A percentile compares a stretch with the other conserved stretches of the same genome.
Conservation (phyloP, 805 yeast species). For the Kuraishia molischiana region DNA sequence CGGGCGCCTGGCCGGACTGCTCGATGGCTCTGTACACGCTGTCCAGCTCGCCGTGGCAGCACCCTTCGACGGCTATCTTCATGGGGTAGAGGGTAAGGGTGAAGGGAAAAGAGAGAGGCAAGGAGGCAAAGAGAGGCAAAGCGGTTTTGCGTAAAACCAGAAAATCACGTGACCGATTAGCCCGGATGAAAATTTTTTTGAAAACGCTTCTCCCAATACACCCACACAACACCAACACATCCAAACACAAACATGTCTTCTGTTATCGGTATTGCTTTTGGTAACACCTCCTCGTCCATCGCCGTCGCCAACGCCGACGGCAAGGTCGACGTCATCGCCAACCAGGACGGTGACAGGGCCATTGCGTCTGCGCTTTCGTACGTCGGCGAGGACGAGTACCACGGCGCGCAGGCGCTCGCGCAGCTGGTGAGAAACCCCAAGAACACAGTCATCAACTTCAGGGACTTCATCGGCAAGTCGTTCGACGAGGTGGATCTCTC, state of each 20-base stretch:
- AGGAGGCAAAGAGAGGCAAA: too few species aligned
- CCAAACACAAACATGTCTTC: neutral
- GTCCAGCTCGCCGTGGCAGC: constrained; percentile 77
- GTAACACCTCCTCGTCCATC: constrained; percentile 91
- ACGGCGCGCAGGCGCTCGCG: constrained; percentile 91
- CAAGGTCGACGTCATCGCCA: constrained; percentile 93
- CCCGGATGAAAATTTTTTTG: too few species aligned
- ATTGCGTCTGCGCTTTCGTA: constrained; percentile 90
- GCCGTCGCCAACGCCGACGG: constrained; percentile 84
- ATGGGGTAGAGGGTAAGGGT: too few species aligned
- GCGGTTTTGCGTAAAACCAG: too few species aligned
- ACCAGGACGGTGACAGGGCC: constrained; percentile 97
- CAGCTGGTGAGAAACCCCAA: constrained; percentile 86
- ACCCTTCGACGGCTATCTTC: constrained; percentile 71
- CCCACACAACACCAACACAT: neutral
- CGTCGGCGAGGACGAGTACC: constrained; percentile 92
- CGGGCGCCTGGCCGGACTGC: constrained; percentile 22
- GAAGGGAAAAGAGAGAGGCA: too few species aligned
- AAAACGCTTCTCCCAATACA: too few species aligned
- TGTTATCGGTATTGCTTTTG: constrained; percentile 91
- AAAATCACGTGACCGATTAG: too few species aligned
- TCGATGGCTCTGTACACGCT: constrained; percentile 32
- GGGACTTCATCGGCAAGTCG: constrained; percentile 81
- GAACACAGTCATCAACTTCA: constrained; percentile 82
- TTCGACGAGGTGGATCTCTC: constrained; percentile 63